Percentiles rank a stretch among this genome's conserved stretches.
phyloP scores from a whole-genome alignment of 2,329 filamentous ascomycete genomes.

The Colletotrichum tabaci region DNA sequence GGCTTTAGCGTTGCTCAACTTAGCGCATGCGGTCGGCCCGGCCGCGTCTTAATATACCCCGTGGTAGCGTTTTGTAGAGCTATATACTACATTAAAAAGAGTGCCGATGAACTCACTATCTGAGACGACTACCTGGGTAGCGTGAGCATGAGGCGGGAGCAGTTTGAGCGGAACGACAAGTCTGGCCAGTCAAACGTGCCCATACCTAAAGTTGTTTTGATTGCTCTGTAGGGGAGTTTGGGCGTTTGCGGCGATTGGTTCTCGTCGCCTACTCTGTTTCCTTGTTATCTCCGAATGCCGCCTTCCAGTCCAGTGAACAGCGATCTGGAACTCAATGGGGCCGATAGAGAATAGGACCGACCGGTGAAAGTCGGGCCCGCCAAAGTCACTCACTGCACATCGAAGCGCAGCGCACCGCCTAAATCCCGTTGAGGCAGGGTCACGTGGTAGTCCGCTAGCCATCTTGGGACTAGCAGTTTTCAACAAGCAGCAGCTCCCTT shows the following conservation, averaged over 20 bases:
- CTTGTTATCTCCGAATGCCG: conserved; percentile 34
- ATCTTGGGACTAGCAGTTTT: conserved; percentile 50
- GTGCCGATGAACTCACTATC: background rate
- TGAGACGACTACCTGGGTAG: background rate
- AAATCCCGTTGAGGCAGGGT: conserved; percentile 44
- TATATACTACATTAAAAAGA: conserved; percentile 29
- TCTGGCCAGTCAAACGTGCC: background rate
- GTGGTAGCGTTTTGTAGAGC: conserved; percentile 35
- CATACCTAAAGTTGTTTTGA: background rate
- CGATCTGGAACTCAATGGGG: conserved; percentile 22
- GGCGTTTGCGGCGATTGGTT: conserved; percentile 27
- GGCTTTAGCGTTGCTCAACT: conserved; percentile 14
- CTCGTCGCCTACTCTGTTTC: conserved; percentile 1
- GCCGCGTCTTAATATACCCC: conserved; percentile 40
- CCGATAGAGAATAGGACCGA: conserved; percentile 20
- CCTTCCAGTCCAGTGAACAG: conserved; percentile 1
- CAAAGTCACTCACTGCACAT: conserved; percentile 9
- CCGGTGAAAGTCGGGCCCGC: conserved; percentile 38
- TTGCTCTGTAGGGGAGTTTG: conserved; percentile 1
- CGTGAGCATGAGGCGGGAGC: too few relatives aligned
- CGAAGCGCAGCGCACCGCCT: conserved; percentile 28
- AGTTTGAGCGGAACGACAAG: too few relatives aligned
- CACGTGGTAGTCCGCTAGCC: conserved; percentile 49
- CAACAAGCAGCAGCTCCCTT: conserved; percentile 54
- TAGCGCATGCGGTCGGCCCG: conserved; percentile 12